Evolutionary conservation across 179 eudicot species (phyloP), one percentile per base, ranked within the genome.

Genomic region (Silene noctiflora): DNA sequence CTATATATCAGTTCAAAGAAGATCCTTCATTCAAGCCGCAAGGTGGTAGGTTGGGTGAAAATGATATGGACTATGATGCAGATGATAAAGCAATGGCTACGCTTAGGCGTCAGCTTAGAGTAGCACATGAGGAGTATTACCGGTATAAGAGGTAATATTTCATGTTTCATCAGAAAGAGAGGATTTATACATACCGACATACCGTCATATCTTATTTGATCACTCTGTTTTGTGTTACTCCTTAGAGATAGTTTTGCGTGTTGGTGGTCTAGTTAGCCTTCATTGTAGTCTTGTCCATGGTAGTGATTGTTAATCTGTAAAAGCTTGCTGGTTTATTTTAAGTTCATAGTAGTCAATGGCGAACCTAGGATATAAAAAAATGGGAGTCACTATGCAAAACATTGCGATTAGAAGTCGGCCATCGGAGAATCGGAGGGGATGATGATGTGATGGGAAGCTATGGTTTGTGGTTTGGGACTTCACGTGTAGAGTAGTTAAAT

Each of bases 71-170:
- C 66, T 91, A 95, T 78, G 99, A 93, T 82, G 82, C 96, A 73
- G 99, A 95, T 85, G 97, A 92, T 81, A 95, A 95, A 86, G 87
- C 97, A 58, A 92, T 95, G 99, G 97, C 97, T 82, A 84, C 86
- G 44, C 96, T 95, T 46, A 89, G 97, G 85, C 97, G 93, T 70
- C 91, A 95, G 75, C 93, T 95, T 76, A 88, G 96, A 79, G 84
- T 83, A 78, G 96, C 96, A 67, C 86, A 90, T 31, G 99, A 93
- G 79, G 95, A 92, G 82, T 95, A 95, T 78, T 89, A 89, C 75
- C 91, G 97, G 22, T 93, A 82, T 81, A 95, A 87, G 82, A 93
- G 97, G 99, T 95, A 77, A 42, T 33, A 10, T 56, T 5, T 22
- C 19, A 51, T 51, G 58, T 51, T 39, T 51, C 25, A 13, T 6